These are phyloP conservation scores for Nelumbo lutea DNA, from an alignment of 164 flowering plant genomes.

Conservation along the genomic window DNA sequence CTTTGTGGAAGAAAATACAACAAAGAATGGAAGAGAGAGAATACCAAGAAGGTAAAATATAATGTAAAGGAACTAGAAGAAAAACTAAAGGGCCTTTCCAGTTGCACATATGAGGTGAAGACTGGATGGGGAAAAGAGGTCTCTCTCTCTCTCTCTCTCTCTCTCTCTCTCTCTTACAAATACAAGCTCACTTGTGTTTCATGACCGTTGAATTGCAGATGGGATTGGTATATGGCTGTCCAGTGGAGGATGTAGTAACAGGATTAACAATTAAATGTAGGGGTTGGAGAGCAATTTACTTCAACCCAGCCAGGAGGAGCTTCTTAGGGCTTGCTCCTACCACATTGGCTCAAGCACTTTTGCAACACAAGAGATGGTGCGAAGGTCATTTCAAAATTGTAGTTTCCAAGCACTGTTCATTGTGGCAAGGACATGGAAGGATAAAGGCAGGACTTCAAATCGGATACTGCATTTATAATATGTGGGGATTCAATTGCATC, in stretches of 20 bases:
- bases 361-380: slow-evolving; percentile 32
- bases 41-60: slow-evolving; percentile 8
- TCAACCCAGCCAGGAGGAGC: slow-evolving; percentile 14
- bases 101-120: slow-evolving; percentile 25
- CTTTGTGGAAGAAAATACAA: slow-evolving; percentile 24
- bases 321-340: slow-evolving; percentile 28
- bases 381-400: slow-evolving; percentile 29
- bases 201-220: slow-evolving; percentile 5
- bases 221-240: slow-evolving; percentile 14
- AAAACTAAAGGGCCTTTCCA: slow-evolving; percentile 24
- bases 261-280: slow-evolving; percentile 17
- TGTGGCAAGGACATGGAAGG: slow-evolving; percentile 19
- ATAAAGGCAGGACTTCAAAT: slow-evolving; percentile 25
- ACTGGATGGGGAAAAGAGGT: slow-evolving; percentile 43
- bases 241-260: slow-evolving; percentile 35
- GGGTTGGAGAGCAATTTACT: slow-evolving; percentile 26
- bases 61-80: slow-evolving; percentile 19
- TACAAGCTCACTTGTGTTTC: too few relatives aligned
- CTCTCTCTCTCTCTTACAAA: too few relatives aligned
- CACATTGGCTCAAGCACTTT: slow-evolving; percentile 19
- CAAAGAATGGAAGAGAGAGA: slow-evolving; percentile 9
- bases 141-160: slow-evolving; percentile 18
- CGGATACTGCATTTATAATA: slow-evolving; percentile 14
- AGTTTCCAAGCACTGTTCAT: slow-evolving; percentile 23
- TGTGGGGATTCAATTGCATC: slow-evolving; percentile 25